Conservation (phyloP, 2,329 filamentous ascomycete species). For the Colletotrichum sp. region DNA sequence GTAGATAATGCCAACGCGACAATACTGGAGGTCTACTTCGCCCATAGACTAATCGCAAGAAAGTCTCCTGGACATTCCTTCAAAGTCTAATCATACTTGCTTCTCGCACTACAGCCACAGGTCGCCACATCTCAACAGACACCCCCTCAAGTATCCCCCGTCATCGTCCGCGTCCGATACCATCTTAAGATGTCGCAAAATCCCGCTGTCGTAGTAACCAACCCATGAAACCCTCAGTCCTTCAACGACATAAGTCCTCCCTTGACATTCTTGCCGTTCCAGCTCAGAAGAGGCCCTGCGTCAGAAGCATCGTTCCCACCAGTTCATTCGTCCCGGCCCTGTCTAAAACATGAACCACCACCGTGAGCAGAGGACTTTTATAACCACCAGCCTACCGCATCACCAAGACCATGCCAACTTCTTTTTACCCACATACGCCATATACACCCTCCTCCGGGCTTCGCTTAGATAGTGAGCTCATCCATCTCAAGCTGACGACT, state of each 20-base stretch:
- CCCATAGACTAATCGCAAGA: not conserved
- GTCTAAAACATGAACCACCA: no score
- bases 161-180: not conserved
- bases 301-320: accelerated
- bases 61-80: not conserved
- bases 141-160: not conserved
- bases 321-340: no score
- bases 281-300: no score
- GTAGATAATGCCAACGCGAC: not conserved
- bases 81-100: not conserved
- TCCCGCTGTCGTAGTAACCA: accelerated
- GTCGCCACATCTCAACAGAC: not conserved
- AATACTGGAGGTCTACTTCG: not conserved
- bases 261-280: no score
- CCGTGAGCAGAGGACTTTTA: not conserved
- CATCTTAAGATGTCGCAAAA: not conserved
- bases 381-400: not conserved
- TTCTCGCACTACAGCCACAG: not conserved
- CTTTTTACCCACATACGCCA: no score
- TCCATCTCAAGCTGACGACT: no score
- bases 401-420: not conserved
- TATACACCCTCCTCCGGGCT: no score
- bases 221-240: not conserved
- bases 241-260: accelerated
- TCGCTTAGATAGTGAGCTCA: no score